A percentile compares a stretch with the other conserved stretches of the same genome.
phyloP scores from a whole-genome alignment of 805 yeast genomes.

The Schizosaccharomyces cryophilus region DNA sequence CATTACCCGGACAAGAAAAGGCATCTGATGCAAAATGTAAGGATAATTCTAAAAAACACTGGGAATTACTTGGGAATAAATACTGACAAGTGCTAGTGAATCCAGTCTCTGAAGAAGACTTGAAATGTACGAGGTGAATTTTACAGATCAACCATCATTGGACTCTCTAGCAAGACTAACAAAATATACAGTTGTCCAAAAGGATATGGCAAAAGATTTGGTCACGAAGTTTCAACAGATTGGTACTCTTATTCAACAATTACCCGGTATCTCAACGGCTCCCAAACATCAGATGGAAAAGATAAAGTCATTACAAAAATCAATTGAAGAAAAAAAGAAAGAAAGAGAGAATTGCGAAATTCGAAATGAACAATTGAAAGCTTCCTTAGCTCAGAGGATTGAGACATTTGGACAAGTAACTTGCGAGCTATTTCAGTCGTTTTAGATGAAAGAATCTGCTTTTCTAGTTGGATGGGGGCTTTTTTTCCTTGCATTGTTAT shows the following conservation, averaged over 20 bases:
- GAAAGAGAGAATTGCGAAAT: background rate
- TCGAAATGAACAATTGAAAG: background rate
- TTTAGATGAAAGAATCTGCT: background rate
- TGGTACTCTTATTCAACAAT: conserved; percentile 53
- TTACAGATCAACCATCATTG: background rate
- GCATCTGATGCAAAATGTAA: conserved; percentile 38
- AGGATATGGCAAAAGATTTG: conserved; percentile 62
- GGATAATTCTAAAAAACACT: conserved; percentile 6
- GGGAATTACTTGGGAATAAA: conserved; percentile 9
- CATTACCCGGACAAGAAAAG: conserved; percentile 27
- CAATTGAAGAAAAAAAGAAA: conserved; percentile 10
- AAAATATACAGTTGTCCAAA: conserved; percentile 17
- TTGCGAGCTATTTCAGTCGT: background rate
- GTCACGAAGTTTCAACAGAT: conserved; percentile 70
- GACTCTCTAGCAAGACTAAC: background rate
- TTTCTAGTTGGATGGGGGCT: background rate
- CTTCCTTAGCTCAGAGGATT: background rate
- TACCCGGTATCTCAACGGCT: conserved; percentile 78
- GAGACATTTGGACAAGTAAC: background rate
- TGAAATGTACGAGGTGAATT: background rate
- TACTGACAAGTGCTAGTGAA: conserved; percentile 2
- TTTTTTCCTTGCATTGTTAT: no score
- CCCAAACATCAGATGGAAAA: conserved; percentile 42
- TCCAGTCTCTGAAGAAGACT: background rate
- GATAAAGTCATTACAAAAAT: conserved; percentile 35